Conservation (phyloP, 768 basidiomycete species). For the Epithele typhae region DNA sequence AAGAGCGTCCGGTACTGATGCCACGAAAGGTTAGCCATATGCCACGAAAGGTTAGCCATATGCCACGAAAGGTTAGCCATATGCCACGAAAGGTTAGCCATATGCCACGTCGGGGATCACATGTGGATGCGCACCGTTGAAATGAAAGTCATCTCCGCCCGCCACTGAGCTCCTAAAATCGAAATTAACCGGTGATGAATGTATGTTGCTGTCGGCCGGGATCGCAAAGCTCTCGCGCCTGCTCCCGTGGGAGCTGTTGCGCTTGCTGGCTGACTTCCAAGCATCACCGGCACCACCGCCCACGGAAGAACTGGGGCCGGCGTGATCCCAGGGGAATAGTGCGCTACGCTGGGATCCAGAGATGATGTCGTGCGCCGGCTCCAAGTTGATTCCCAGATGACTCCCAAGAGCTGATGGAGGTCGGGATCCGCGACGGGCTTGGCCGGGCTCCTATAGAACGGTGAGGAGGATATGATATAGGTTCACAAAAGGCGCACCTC, state of each 20-base stretch:
- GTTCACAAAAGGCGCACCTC: slow-evolving; percentile 39
- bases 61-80: too few species aligned
- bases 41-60: too few species aligned
- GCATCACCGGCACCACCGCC: slow-evolving; percentile 31
- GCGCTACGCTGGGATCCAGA: slow-evolving; percentile 63
- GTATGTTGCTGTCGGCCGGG: slow-evolving; percentile 35
- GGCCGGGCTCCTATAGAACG: slow-evolving; percentile 68
- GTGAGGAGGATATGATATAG: neutral
- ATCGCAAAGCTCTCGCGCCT: slow-evolving; percentile 54
- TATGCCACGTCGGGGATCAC: too few species aligned
- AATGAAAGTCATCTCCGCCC: slow-evolving; percentile 58
- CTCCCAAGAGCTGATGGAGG: slow-evolving; percentile 48
- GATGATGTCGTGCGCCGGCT: slow-evolving; percentile 33
- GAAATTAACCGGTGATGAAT: slow-evolving; percentile 43
- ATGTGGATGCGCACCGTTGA: slow-evolving; percentile 47
- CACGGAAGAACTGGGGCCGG: slow-evolving; percentile 57
- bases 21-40: too few species aligned
- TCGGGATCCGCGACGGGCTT: slow-evolving; percentile 70
- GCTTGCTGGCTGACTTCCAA: slow-evolving; percentile 36
- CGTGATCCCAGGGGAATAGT: slow-evolving; percentile 83
- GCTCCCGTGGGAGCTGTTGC: slow-evolving; percentile 49
- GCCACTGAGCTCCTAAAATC: slow-evolving; percentile 35
- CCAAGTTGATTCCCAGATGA: slow-evolving; percentile 41
- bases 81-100: too few species aligned
- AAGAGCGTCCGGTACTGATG: slow-evolving; percentile 25